Evolutionary conservation across 2,329 filamentous ascomycete species (phyloP).

Genomic region (Monilinia vaccinii-corymbosi): DNA sequence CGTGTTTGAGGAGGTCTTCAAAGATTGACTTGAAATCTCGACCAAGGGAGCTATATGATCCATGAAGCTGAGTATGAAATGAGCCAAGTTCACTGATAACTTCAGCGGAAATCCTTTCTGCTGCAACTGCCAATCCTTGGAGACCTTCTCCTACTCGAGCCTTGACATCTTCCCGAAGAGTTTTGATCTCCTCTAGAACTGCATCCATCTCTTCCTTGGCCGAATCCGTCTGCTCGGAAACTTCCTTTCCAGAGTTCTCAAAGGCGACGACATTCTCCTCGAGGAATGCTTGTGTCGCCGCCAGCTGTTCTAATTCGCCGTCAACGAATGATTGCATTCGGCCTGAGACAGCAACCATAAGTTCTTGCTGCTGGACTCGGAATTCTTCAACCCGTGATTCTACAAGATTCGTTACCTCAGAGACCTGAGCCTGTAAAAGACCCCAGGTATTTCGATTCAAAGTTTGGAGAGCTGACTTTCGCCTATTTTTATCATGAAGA

Average conservation of each 20-base stretch:
- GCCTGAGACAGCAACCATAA: conserved; percentile 57
- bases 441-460: conserved; percentile 74
- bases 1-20: conserved; percentile 66
- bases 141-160: conserved; percentile 75
- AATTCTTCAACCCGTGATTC: conserved; percentile 68
- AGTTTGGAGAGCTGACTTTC: conserved; percentile 74
- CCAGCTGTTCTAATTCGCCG: conserved; percentile 63
- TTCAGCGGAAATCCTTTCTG: conserved; percentile 81
- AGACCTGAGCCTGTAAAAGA: conserved; percentile 64
- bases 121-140: conserved; percentile 71
- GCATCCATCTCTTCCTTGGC: conserved; percentile 81
- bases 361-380: conserved; percentile 59
- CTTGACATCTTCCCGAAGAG: conserved; percentile 83
- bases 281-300: conserved; percentile 60
- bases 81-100: conserved; percentile 75
- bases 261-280: conserved; percentile 61
- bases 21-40: conserved; percentile 82
- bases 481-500: conserved; percentile 75
- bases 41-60: conserved; percentile 74
- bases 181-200: conserved; percentile 87
- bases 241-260: conserved; percentile 54
- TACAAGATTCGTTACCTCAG: conserved; percentile 66
- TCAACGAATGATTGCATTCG: conserved; percentile 71
- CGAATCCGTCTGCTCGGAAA: conserved; percentile 56
- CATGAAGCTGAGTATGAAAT: conserved; percentile 77